A percentile compares a stretch with the other conserved stretches of the same genome.
Conservation (phyloP, 2,329 filamentous ascomycete species). For the Colletotrichum sublineola region DNA sequence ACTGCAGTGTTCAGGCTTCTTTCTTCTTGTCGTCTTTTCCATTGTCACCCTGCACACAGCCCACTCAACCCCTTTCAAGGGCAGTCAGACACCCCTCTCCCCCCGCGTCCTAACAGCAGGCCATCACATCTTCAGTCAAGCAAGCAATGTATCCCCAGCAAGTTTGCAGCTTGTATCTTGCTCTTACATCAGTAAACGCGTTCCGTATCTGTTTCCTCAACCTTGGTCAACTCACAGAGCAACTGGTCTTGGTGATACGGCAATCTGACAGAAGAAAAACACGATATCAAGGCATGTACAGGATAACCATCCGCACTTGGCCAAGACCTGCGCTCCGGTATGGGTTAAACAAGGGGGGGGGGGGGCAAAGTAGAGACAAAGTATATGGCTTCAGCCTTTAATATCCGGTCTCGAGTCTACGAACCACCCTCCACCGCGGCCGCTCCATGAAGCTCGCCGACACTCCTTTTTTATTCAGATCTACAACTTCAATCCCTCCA, state of each 20-base stretch:
- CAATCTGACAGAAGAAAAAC: background rate
- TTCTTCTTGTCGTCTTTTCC: background rate
- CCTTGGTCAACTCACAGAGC: background rate
- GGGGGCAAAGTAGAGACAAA: background rate
- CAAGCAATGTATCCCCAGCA: background rate
- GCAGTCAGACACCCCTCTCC: no score
- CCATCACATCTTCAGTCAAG: background rate
- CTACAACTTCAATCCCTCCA: slow-evolving; percentile 65
- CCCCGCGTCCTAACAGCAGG: background rate
- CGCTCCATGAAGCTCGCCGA: background rate
- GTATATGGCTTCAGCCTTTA: background rate
- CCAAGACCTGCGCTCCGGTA: background rate
- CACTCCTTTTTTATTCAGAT: background rate
- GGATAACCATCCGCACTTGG: background rate
- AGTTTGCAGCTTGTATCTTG: background rate
- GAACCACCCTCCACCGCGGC: background rate
- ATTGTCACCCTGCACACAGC: background rate
- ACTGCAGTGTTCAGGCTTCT: background rate
- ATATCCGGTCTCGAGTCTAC: background rate
- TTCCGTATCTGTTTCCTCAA: background rate
- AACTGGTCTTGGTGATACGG: background rate
- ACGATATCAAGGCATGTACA: background rate
- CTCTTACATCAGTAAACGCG: background rate
- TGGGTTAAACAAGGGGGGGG: no score
- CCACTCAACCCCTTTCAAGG: background rate